These are phyloP conservation scores for Kurtzmaniella fragi DNA, from an alignment of 805 yeast genomes.

Conservation along the genomic window DNA sequence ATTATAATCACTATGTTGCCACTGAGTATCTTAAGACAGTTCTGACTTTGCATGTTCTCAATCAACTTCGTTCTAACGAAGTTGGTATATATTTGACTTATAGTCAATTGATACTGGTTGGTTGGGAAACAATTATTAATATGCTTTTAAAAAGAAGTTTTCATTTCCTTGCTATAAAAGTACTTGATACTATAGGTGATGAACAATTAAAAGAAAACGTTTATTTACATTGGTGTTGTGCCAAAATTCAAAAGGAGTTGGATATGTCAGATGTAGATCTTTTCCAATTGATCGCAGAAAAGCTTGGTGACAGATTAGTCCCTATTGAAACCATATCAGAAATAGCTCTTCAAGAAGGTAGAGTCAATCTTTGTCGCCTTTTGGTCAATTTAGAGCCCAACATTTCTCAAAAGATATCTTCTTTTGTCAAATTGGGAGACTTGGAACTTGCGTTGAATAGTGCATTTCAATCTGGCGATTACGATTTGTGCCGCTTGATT, in stretches of 20 bases:
- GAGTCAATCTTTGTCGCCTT: slow-evolving; percentile 60
- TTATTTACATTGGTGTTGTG: slow-evolving; percentile 76
- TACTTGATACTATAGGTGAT: slow-evolving; percentile 46
- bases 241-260: slow-evolving; percentile 53
- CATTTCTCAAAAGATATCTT: slow-evolving; percentile 50
- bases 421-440: slow-evolving; percentile 68
- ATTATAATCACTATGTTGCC: slow-evolving; percentile 46
- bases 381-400: slow-evolving; percentile 67
- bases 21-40: slow-evolving; percentile 60
- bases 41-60: slow-evolving; percentile 59
- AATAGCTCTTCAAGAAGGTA: slow-evolving; percentile 77
- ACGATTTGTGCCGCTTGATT: slow-evolving; percentile 56
- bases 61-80: slow-evolving; percentile 58
- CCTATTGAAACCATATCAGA: slow-evolving; percentile 57
- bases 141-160: slow-evolving; percentile 55
- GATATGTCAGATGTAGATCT: slow-evolving; percentile 57
- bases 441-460: slow-evolving; percentile 62
- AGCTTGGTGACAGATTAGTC: slow-evolving; percentile 39
- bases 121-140: slow-evolving; percentile 50
- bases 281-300: slow-evolving; percentile 42
- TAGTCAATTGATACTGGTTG: slow-evolving; percentile 45
- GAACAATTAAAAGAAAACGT: slow-evolving; percentile 38
- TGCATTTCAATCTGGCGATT: slow-evolving; percentile 56
- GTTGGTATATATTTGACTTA: slow-evolving; percentile 68
- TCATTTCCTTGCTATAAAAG: slow-evolving; percentile 58